Percentiles rank a stretch among this genome's conserved stretches.
Evolutionary conservation across 1,284 basidiomycete genomes (phyloP).

Genomic region (Sparassis latifolia): DNA sequence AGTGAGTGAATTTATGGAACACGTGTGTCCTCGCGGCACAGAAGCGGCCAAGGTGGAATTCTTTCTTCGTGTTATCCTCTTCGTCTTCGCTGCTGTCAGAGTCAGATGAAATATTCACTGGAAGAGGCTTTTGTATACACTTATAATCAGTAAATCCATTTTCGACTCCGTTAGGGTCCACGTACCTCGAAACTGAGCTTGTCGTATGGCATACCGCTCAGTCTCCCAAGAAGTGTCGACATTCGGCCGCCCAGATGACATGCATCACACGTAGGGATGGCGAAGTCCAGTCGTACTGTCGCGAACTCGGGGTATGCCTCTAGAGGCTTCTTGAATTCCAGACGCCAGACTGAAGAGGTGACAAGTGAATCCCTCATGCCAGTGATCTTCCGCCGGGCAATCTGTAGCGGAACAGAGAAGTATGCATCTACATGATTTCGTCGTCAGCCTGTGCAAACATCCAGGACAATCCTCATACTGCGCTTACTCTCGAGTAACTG

Average conservation of each 20-base stretch:
- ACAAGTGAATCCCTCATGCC: conserved; percentile 69
- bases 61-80: conserved; percentile 23
- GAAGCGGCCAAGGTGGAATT: conserved; percentile 64
- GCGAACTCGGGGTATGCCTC: conserved; percentile 62
- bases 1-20: conserved; percentile 76
- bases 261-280: conserved; percentile 67
- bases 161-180: background rate
- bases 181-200: conserved; percentile 48
- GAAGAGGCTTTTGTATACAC: no score
- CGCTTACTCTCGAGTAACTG: conserved; percentile 44
- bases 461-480: background rate
- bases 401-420: conserved; percentile 60
- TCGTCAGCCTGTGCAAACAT: background rate
- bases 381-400: conserved; percentile 56
- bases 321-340: conserved; percentile 58
- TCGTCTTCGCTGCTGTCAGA: conserved; percentile 12
- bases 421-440: conserved; percentile 42
- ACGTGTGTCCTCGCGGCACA: conserved; percentile 64
- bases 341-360: conserved; percentile 73
- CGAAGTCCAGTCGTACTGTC: conserved; percentile 44
- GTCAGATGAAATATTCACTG: no score
- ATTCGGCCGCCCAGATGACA: conserved; percentile 67
- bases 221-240: conserved; percentile 52
- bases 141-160: no score
- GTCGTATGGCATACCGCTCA: conserved; percentile 59